Conservation (phyloP, 75 land plant genomes). For the Azolla pinnata region DNA sequence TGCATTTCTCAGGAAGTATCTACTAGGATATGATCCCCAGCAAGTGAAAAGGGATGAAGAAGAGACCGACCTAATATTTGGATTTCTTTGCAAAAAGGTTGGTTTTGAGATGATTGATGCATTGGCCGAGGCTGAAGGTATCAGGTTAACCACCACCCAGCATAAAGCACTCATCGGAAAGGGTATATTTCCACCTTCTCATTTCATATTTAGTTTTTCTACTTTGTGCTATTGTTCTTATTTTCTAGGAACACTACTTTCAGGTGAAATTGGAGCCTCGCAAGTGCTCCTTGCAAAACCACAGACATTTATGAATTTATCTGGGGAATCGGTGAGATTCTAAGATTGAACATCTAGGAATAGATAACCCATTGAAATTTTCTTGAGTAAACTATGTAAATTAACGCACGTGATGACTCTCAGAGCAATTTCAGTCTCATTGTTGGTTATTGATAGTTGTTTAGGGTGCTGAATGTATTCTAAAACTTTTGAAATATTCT, state of each 20-base stretch:
- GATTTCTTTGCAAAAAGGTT: constrained; percentile 34
- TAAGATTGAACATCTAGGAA: no score
- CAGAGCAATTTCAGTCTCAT: no score
- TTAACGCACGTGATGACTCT: no score
- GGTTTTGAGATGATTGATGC: constrained; percentile 96
- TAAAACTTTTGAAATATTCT: not conserved
- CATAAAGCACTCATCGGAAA: constrained; percentile 77
- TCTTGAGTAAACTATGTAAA: no score
- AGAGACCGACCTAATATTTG: no score
- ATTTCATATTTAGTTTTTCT: not conserved
- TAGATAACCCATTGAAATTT: no score
- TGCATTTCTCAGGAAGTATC: no score
- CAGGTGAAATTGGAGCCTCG: constrained; percentile 66
- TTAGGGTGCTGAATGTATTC: no score
- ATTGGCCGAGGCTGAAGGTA: constrained; percentile 59
- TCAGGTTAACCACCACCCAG: constrained; percentile 44
- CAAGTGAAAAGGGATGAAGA: no score
- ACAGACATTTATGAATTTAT: constrained; percentile 93
- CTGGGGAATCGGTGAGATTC: constrained; percentile 96
- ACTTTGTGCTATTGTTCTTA: not conserved
- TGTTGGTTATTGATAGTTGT: no score
- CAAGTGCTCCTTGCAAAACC: constrained; percentile 94
- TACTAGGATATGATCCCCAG: not conserved
- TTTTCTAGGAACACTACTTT: constrained; percentile 2
- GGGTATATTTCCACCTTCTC: constrained; percentile 28